A percentile compares a stretch with the other conserved stretches of the same genome.
Conservation (phyloP, 768 basidiomycete genomes). For the Amanita phalloides region DNA sequence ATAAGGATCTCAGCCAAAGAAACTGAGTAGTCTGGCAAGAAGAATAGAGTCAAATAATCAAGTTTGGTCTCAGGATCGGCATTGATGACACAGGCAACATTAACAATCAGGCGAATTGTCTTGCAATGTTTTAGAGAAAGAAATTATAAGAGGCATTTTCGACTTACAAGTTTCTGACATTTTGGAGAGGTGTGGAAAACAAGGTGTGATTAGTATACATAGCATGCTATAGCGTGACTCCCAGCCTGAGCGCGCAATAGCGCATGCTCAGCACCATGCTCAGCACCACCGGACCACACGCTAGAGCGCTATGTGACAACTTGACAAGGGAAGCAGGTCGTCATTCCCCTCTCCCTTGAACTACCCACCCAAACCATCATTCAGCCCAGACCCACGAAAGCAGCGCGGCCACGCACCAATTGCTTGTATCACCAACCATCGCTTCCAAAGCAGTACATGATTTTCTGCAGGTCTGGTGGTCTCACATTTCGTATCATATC, state of each 20-base stretch:
- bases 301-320: no score
- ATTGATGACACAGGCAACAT: slow-evolving; percentile 73
- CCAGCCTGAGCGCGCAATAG: no score
- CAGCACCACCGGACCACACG: no score
- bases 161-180: slow-evolving; percentile 65
- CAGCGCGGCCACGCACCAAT: slow-evolving; percentile 41
- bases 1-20: slow-evolving; percentile 77
- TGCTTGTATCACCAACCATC: slow-evolving; percentile 64
- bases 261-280: no score
- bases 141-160: background rate
- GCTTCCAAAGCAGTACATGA: slow-evolving; percentile 56
- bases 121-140: slow-evolving; percentile 14
- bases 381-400: background rate
- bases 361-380: slow-evolving; percentile 28
- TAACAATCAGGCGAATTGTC: slow-evolving; percentile 91
- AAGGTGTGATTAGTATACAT: no score
- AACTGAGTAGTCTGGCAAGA: slow-evolving; percentile 94
- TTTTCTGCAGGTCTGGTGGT: slow-evolving; percentile 74
- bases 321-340: no score
- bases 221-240: no score
- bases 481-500: slow-evolving; percentile 47
- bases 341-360: slow-evolving; percentile 92
- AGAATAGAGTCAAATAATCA: slow-evolving; percentile 82
- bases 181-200: no score
- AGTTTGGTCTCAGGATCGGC: slow-evolving; percentile 80